Conservation (phyloP, 2,329 filamentous ascomycete species). For the Fusarium odoratissimum region DNA sequence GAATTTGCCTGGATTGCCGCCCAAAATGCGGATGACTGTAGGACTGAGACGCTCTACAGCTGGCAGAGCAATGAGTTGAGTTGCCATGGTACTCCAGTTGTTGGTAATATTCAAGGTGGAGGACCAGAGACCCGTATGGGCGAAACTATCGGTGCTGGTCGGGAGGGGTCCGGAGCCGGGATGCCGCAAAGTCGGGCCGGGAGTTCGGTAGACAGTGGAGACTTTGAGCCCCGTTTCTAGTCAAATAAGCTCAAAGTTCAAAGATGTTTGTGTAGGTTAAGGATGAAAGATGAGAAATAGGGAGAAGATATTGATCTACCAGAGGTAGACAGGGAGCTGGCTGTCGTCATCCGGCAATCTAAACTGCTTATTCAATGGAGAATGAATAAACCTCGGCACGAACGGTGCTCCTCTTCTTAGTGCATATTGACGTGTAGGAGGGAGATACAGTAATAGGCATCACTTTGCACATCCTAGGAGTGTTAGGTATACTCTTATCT, state of each 20-base stretch:
- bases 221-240: conserved; percentile 2
- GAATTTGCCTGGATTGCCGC: conserved; percentile 89
- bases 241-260: not conserved
- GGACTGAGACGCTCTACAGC: conserved; percentile 83
- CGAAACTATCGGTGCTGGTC: not conserved
- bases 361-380: not conserved
- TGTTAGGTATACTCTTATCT: not conserved
- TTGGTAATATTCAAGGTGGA: not conserved
- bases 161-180: conserved; percentile 32
- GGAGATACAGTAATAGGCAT: not conserved
- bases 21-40: conserved; percentile 84
- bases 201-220: conserved; percentile 7
- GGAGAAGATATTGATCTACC: not conserved
- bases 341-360: conserved; percentile 26
- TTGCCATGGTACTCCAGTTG: conserved; percentile 62
- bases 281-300: not conserved
- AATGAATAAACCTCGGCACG: conserved; percentile 40
- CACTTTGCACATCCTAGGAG: not conserved
- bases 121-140: not conserved
- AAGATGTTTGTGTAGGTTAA: not conserved
- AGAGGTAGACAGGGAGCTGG: not conserved
- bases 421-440: not conserved
- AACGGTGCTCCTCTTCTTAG: conserved; percentile 11
- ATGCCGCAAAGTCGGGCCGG: conserved; percentile 22
- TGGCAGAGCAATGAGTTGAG: conserved; percentile 72